phyloP scores from a whole-genome alignment of 345 rosid species.

The Moricandia arvensis region DNA sequence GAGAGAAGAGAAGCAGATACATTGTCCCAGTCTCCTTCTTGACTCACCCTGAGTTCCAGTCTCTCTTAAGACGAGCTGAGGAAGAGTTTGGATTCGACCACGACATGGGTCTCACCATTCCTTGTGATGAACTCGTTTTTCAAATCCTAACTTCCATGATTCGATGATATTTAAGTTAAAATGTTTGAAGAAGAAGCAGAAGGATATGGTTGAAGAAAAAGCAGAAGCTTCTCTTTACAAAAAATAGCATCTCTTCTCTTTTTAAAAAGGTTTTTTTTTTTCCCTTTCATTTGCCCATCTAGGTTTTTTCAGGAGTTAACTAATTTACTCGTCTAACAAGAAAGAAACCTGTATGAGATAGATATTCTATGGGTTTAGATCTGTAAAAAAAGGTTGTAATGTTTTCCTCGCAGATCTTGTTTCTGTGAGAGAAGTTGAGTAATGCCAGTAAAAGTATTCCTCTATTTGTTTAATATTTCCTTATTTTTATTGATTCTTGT shows the following conservation, averaged over 20 bases:
- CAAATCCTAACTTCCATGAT: slow-evolving; percentile 38
- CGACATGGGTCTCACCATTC: slow-evolving; percentile 86
- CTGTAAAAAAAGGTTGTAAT: slow-evolving; percentile 43
- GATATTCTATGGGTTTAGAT: slow-evolving; percentile 40
- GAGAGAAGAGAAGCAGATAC: slow-evolving; percentile 82
- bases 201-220: slow-evolving; percentile 42
- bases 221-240: slow-evolving; percentile 12
- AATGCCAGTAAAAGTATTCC: slow-evolving; percentile 23
- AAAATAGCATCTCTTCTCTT: slow-evolving; percentile 19
- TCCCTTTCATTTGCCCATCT: slow-evolving; percentile 43
- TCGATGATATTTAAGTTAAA: slow-evolving; percentile 14
- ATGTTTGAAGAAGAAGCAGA: slow-evolving; percentile 43
- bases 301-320: slow-evolving; percentile 44
- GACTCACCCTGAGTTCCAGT: slow-evolving; percentile 76
- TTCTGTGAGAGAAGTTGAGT: slow-evolving; percentile 58
- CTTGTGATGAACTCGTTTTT: slow-evolving; percentile 82
- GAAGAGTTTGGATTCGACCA: slow-evolving; percentile 95
- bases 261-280: background rate
- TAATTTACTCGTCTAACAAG: slow-evolving; percentile 42
- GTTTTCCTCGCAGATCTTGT: slow-evolving; percentile 61
- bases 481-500: slow-evolving; percentile 1
- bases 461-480: background rate
- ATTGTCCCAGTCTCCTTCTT: slow-evolving; percentile 85
- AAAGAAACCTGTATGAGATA: slow-evolving; percentile 26
- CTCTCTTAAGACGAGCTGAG: slow-evolving; percentile 73